Conservation (phyloP, 169 alveolate genomes). For the Eimeria praecox region DNA sequence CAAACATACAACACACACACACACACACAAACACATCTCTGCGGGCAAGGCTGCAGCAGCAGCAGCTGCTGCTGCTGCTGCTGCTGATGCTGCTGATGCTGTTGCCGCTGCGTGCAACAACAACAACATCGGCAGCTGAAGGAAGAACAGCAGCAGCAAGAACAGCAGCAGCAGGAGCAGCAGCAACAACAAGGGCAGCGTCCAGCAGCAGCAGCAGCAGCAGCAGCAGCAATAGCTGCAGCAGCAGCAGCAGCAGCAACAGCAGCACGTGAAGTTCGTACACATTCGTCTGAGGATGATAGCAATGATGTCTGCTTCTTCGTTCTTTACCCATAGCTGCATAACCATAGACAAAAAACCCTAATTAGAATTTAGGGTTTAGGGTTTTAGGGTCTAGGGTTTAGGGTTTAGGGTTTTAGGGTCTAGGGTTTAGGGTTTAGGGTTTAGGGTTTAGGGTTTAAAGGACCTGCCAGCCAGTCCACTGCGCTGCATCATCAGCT, state of each 20-base stretch:
- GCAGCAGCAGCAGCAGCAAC: conserved; percentile 66
- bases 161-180: background rate
- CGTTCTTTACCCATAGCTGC: conserved; percentile 66
- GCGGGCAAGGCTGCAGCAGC: conserved; percentile 21
- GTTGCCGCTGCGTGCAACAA: background rate
- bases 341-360: background rate
- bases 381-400: conserved; percentile 50
- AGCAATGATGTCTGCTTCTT: conserved; percentile 21
- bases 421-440: conserved; percentile 58
- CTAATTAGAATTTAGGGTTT: conserved; percentile 24
- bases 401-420: conserved; percentile 48
- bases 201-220: conserved; percentile 34
- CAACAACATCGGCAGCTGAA: too few species aligned
- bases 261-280: background rate
- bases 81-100: conserved; percentile 66
- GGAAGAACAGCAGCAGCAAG: background rate
- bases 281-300: conserved; percentile 15
- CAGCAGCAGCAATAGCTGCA: conserved; percentile 20
- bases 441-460: conserved; percentile 60
- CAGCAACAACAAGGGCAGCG: background rate
- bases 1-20: conserved; percentile 4
- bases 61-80: conserved; percentile 54
- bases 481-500: conserved; percentile 82
- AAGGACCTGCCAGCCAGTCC: conserved; percentile 79
- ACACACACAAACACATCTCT: background rate